Conservation (phyloP, 1,139 yeast genomes). For the Geotrichum macrosporum region DNA sequence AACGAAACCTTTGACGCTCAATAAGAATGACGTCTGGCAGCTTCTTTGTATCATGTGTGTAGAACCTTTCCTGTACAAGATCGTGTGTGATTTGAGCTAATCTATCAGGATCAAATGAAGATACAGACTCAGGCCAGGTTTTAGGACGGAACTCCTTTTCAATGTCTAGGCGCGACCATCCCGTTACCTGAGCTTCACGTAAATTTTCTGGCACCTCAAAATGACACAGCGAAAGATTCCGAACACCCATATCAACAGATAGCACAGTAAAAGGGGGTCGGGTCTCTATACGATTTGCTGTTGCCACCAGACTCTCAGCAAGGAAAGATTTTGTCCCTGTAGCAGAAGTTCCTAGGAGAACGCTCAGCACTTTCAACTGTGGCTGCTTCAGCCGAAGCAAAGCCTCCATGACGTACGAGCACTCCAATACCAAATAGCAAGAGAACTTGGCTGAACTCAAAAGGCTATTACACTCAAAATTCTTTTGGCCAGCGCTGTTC, state of each 20-base stretch:
- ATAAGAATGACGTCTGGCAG: slow-evolving; percentile 45
- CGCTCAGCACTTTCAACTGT: slow-evolving; percentile 11
- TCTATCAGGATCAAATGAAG: slow-evolving; percentile 26
- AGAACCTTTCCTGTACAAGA: slow-evolving; percentile 28
- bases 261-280: neutral
- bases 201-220: slow-evolving; percentile 25
- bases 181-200: slow-evolving; percentile 35
- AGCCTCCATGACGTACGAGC: slow-evolving; percentile 4
- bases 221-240: slow-evolving; percentile 43
- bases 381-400: slow-evolving; percentile 9
- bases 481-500: too few species aligned
- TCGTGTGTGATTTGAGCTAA: slow-evolving; percentile 28
- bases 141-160: slow-evolving; percentile 32
- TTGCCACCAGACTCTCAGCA: neutral
- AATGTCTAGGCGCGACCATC: slow-evolving; percentile 47
- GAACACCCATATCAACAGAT: slow-evolving; percentile 45
- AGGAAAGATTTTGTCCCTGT: slow-evolving; percentile 5
- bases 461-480: too few species aligned
- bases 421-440: too few species aligned
- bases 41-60: slow-evolving; percentile 12
- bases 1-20: slow-evolving; percentile 54
- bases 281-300: neutral
- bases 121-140: slow-evolving; percentile 10
- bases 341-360: slow-evolving; percentile 6
- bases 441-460: too few species aligned